Evolutionary conservation across 129 eudicot species (phyloP).

Genomic region (Smallanthus sonchifolius): DNA sequence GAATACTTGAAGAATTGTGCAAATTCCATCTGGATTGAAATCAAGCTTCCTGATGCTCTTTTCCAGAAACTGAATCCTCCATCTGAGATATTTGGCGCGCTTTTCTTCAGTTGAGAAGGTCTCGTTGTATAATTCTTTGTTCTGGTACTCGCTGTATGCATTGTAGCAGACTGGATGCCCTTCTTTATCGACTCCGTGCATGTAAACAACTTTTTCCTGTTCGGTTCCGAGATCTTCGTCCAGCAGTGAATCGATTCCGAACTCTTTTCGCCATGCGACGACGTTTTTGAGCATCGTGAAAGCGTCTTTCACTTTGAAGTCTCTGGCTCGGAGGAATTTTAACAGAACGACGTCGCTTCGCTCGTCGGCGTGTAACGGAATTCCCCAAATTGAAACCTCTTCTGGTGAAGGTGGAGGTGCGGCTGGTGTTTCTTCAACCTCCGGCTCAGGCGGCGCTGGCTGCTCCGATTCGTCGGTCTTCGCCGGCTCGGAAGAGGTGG

Average conservation of each 20-base stretch:
- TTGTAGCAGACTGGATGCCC: constrained; percentile 90
- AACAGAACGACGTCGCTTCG: constrained; percentile 61
- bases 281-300: constrained; percentile 68
- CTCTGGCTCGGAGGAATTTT: constrained; percentile 81
- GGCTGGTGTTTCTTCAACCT: constrained; percentile 25
- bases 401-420: constrained; percentile 46
- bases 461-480: constrained; percentile 21
- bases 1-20: constrained; percentile 64
- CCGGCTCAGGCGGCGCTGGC: constrained; percentile 16
- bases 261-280: constrained; percentile 68
- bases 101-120: constrained; percentile 72
- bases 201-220: constrained; percentile 64
- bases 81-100: constrained; percentile 56
- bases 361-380: constrained; percentile 65
- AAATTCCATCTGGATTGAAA: constrained; percentile 72
- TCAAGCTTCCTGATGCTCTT: constrained; percentile 72
- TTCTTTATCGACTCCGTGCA: constrained; percentile 75
- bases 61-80: constrained; percentile 80
- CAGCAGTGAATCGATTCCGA: constrained; percentile 60
- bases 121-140: constrained; percentile 66
- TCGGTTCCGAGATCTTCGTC: constrained; percentile 57
- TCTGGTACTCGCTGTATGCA: constrained; percentile 77
- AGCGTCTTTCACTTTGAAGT: constrained; percentile 80
- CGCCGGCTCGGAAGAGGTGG: constrained; percentile 19
- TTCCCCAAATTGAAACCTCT: constrained; percentile 77